These are phyloP conservation scores for Pleurotus ostreatus DNA, from an alignment of 768 basidiomycete species.

Conservation along the genomic window DNA sequence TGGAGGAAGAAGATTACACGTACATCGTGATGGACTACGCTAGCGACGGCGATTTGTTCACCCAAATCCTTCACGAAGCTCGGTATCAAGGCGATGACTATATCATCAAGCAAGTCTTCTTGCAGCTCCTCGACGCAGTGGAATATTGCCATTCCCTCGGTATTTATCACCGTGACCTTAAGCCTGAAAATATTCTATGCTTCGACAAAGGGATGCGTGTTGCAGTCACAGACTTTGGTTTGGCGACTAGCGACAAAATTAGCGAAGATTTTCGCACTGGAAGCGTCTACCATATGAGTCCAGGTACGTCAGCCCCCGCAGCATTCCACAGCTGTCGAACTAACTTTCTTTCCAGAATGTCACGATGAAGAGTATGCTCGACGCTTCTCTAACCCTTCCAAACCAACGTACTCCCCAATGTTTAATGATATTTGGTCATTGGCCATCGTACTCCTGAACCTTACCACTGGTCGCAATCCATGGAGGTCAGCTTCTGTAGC, in stretches of 20 bases:
- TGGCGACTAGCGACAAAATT: conserved; percentile 82
- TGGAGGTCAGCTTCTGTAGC: conserved; percentile 85
- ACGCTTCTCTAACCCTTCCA: conserved; percentile 17
- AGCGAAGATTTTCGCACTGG: conserved; percentile 92
- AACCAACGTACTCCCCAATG: conserved; percentile 74
- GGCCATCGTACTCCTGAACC: conserved; percentile 93
- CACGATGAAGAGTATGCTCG: conserved; percentile 66
- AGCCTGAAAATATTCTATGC: conserved; percentile 94
- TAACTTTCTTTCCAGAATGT: conserved; percentile 60
- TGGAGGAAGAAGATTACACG: conserved; percentile 77
- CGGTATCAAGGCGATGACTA: conserved; percentile 81
- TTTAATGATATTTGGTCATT: conserved; percentile 96
- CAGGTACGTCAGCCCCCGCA: conserved; percentile 47
- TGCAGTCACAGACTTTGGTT: conserved; percentile 92
- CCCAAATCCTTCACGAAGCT: conserved; percentile 76
- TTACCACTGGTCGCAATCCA: conserved; percentile 91
- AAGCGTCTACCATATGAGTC: conserved; percentile 98
- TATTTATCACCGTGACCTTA: conserved; percentile 95
- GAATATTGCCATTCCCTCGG: conserved; percentile 89
- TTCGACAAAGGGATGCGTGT: conserved; percentile 73
- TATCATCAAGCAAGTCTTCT: conserved; percentile 85
- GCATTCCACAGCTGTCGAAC: conserved; percentile 6
- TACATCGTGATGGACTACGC: conserved; percentile 96
- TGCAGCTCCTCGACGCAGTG: conserved; percentile 91
- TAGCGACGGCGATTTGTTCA: conserved; percentile 86